phyloP scores from a whole-genome alignment of 306 rosid genomes.

The Fragaria iinumae region DNA sequence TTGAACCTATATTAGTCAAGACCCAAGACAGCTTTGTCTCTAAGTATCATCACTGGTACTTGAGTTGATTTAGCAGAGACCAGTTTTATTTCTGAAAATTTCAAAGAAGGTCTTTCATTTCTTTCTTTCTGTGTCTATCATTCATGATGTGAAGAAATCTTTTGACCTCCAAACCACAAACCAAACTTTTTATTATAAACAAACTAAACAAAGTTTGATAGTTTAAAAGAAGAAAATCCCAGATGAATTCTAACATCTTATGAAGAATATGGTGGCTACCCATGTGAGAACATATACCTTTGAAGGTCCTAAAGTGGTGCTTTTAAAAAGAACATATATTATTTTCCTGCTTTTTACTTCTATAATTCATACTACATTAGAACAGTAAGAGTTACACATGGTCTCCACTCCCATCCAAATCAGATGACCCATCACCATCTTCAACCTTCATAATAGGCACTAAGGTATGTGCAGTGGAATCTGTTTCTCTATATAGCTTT shows the following conservation, averaged over 20 bases:
- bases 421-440: constrained; percentile 44
- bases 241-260: constrained; percentile 12
- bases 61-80: constrained; percentile 17
- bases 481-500: not conserved
- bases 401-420: constrained; percentile 39
- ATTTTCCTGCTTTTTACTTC: constrained; percentile 29
- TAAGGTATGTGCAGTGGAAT: constrained; percentile 32
- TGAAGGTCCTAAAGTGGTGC: constrained; percentile 21
- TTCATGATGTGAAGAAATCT: constrained; percentile 19
- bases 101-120: constrained; percentile 9
- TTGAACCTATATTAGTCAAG: constrained; percentile 1
- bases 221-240: not conserved
- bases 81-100: not conserved
- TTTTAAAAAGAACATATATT: constrained; percentile 23
- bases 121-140: constrained; percentile 12
- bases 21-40: constrained; percentile 3
- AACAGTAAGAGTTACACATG: constrained; percentile 49
- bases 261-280: constrained; percentile 21
- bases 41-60: constrained; percentile 19
- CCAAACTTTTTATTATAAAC: not conserved
- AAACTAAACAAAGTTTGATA: not conserved
- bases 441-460: constrained; percentile 37
- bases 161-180: constrained; percentile 28
- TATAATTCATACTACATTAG: constrained; percentile 13
- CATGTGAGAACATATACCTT: constrained; percentile 31